Base-by-base conservation (phyloP, 2,329 filamentous ascomycete genomes). In the Ceratocystiopsis sp. region DNA sequence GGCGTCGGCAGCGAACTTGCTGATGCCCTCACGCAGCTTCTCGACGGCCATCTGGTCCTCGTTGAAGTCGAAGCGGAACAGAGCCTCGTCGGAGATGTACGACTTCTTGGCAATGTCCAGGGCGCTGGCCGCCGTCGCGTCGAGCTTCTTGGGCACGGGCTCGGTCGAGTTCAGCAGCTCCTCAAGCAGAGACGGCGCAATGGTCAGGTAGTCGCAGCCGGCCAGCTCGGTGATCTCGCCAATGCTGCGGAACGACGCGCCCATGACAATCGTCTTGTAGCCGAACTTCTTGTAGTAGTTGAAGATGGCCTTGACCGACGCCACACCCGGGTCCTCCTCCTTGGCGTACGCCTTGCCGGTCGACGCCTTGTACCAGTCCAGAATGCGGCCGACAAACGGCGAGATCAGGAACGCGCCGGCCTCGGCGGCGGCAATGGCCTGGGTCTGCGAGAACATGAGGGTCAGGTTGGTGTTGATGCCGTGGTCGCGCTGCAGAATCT, bases 271-370 rank as follows among this genome's bases (percentile, higher is more conserved):
- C 64, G 91, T 98, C 58, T 93, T 94, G 80, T 98, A 95, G 64
- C 83, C 85, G 65, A 71, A 84, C 76, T 96, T 96, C 84, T 98
- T 98, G 82, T 98, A 98, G 84, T 98, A 98, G 78, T 98, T 91
- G 79, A 81, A 98, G 71, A 98, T 98, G 65, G 58, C 61, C 74
- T 89, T 75, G 60, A 98, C 91, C 53, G 82, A 89, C 70, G 84
- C 75, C 65, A 98, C 91, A 72, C 91, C 91, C 45, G 91, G 91
- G 72, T 98, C 91, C 64, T 93, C 84, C 65, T 83, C 69, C 63
- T 85, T 75, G 61, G 71, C 59, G 78, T 87, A 98, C 54, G 91
- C 83, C 76, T 93, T 87, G 80, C 93, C 93, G 64, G 78, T 84
- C 55, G 78, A 70, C 47, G 84, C 84, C 84, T 98, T 98, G 84